A percentile compares a stretch with the other conserved stretches of the same genome.
These are phyloP conservation scores for Debaryomyces fabryi DNA, from an alignment of 1,139 yeast species.

Conservation along the genomic window DNA sequence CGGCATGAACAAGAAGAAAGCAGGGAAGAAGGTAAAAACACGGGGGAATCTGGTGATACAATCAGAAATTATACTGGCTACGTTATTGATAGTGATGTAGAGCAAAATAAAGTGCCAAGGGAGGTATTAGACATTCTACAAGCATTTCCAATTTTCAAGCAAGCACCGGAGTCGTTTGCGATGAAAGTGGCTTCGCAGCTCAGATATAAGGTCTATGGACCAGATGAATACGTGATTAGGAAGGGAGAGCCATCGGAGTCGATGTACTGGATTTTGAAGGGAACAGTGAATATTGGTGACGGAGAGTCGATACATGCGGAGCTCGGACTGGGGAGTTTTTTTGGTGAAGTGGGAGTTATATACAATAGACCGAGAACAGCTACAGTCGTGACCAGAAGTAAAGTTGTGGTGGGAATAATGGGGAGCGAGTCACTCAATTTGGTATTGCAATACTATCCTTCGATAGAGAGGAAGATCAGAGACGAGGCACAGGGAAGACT, in stretches of 20 bases:
- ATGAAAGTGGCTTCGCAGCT: slow-evolving; percentile 60
- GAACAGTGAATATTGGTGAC: slow-evolving; percentile 65
- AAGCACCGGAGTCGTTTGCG: slow-evolving; percentile 68
- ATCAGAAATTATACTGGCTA: neutral
- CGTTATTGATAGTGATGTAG: neutral
- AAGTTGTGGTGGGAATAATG: slow-evolving; percentile 66
- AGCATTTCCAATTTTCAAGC: slow-evolving; percentile 62
- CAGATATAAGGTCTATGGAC: slow-evolving; percentile 59
- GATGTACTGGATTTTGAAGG: slow-evolving; percentile 80
- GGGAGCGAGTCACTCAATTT: slow-evolving; percentile 63
- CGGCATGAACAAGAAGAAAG: neutral
- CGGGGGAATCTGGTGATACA: neutral
- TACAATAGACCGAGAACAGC: slow-evolving; percentile 79
- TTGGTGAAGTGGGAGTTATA: slow-evolving; percentile 78
- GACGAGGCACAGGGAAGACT: slow-evolving; percentile 80
- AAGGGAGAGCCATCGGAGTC: slow-evolving; percentile 76
- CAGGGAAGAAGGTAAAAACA: neutral
- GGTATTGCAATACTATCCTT: slow-evolving; percentile 63
- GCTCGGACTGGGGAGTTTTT: slow-evolving; percentile 66
- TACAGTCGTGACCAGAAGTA: slow-evolving; percentile 71
- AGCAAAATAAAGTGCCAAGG: slow-evolving; percentile 39
- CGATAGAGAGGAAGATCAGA: slow-evolving; percentile 65
- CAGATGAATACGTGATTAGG: slow-evolving; percentile 68
- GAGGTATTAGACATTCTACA: slow-evolving; percentile 55
- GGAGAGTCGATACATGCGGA: slow-evolving; percentile 71